phyloP scores from a whole-genome alignment of 2,329 filamentous ascomycete species.

The Kalmusia sp. region DNA sequence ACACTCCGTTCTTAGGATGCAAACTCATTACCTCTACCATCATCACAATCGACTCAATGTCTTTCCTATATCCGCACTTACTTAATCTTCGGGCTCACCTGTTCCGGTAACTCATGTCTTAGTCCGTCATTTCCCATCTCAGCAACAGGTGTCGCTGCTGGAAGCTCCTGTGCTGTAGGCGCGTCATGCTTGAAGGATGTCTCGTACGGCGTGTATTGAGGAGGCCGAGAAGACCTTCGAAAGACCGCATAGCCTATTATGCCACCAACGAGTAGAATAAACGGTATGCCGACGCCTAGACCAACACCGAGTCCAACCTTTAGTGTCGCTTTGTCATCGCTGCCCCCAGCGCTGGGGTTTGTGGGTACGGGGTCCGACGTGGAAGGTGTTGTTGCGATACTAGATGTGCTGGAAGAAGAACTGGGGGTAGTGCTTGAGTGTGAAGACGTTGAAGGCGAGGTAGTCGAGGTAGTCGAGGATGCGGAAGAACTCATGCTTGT shows the following conservation, averaged over 20 bases:
- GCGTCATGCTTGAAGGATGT: not conserved
- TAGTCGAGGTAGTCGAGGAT: too few relatives aligned
- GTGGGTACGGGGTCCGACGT: not conserved
- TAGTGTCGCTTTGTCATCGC: not conserved
- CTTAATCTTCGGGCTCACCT: not conserved
- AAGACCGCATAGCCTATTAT: not conserved
- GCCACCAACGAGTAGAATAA: not conserved
- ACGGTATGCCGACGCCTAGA: not conserved
- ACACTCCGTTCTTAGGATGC: too few relatives aligned
- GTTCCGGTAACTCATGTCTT: not conserved
- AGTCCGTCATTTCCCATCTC: not conserved
- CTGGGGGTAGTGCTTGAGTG: not conserved
- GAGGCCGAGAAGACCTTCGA: not conserved
- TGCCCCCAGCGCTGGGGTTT: not conserved
- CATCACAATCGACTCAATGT: too few relatives aligned
- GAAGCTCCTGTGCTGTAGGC: not conserved
- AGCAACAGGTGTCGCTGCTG: not conserved
- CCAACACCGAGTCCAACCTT: not conserved
- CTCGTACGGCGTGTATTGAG: not conserved
- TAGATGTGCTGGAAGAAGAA: too few relatives aligned
- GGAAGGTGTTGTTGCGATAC: too few relatives aligned
- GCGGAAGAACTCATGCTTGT: not conserved
- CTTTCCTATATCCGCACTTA: too few relatives aligned
- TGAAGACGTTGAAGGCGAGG: not conserved
- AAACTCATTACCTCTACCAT: too few relatives aligned